Evolutionary conservation across 2,329 filamentous ascomycete genomes (phyloP).

Genomic region (Aspergillus pseudoterreus): DNA sequence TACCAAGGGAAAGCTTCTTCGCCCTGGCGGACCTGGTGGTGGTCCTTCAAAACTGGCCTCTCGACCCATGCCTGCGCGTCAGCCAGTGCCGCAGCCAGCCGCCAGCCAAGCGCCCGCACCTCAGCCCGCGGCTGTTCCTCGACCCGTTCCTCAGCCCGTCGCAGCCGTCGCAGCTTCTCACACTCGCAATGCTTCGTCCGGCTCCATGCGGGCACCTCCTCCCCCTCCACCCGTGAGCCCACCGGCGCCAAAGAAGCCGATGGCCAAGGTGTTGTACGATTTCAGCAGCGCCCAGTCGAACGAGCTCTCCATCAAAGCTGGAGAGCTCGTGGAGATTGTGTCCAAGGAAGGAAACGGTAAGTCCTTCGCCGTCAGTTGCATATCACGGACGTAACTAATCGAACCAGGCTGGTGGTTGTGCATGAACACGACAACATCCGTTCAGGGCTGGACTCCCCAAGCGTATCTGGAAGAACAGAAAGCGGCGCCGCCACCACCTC

Average conservation of each 20-base stretch:
- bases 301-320: slow-evolving; percentile 75
- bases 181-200: slow-evolving; percentile 50
- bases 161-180: slow-evolving; percentile 37
- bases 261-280: slow-evolving; percentile 88
- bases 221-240: slow-evolving; percentile 63
- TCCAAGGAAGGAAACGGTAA: slow-evolving; percentile 93
- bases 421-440: slow-evolving; percentile 62
- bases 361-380: slow-evolving; percentile 22
- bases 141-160: slow-evolving; percentile 47
- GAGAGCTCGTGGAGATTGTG: slow-evolving; percentile 82
- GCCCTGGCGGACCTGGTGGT: slow-evolving; percentile 80
- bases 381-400: neutral
- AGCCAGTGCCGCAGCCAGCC: slow-evolving; percentile 32
- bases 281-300: slow-evolving; percentile 81
- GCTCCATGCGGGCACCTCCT: slow-evolving; percentile 62
- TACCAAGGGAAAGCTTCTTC: slow-evolving; percentile 87
- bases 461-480: slow-evolving; percentile 81
- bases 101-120: slow-evolving; percentile 25
- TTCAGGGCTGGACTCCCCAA: slow-evolving; percentile 91
- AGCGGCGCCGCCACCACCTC: slow-evolving; percentile 56
- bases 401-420: slow-evolving; percentile 88
- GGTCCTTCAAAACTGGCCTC: slow-evolving; percentile 67
- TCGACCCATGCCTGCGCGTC: slow-evolving; percentile 33
- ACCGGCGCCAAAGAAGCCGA: slow-evolving; percentile 63
- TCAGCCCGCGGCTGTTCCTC: slow-evolving; percentile 31